A percentile compares a stretch with the other conserved stretches of the same genome.
phyloP scores from a whole-genome alignment of 768 basidiomycete genomes.

The Scleroderma citrinum region DNA sequence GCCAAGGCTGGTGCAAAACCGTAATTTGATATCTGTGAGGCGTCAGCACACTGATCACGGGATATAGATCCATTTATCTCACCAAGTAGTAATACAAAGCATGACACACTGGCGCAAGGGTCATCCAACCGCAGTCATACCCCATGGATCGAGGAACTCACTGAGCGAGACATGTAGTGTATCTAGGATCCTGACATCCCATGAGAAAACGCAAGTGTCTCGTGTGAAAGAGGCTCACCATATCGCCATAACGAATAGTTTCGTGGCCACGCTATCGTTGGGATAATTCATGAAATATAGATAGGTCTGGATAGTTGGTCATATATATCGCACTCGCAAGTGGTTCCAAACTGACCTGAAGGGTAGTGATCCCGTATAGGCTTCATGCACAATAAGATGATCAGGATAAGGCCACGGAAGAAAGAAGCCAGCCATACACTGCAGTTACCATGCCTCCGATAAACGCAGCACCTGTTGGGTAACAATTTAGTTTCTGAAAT shows the following conservation, averaged over 20 bases:
- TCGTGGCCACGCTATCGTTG: background rate
- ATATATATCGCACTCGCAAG: background rate
- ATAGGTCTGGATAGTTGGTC: background rate
- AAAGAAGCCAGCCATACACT: background rate
- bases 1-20: background rate
- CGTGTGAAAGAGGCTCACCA: background rate
- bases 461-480: no score
- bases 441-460: background rate
- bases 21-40: background rate
- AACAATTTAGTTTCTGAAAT: no score
- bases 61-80: background rate
- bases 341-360: background rate
- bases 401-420: background rate
- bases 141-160: background rate
- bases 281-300: background rate
- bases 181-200: background rate
- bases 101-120: background rate
- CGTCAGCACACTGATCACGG: background rate
- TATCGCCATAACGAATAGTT: background rate
- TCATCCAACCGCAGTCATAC: background rate
- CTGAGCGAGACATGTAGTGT: background rate
- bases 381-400: background rate
- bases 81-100: background rate
- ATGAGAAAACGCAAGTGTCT: background rate
- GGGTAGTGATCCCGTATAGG: background rate